Evolutionary conservation across 1,284 basidiomycete genomes (phyloP).

Genomic region (Melanopsichium pennsylvanicum): DNA sequence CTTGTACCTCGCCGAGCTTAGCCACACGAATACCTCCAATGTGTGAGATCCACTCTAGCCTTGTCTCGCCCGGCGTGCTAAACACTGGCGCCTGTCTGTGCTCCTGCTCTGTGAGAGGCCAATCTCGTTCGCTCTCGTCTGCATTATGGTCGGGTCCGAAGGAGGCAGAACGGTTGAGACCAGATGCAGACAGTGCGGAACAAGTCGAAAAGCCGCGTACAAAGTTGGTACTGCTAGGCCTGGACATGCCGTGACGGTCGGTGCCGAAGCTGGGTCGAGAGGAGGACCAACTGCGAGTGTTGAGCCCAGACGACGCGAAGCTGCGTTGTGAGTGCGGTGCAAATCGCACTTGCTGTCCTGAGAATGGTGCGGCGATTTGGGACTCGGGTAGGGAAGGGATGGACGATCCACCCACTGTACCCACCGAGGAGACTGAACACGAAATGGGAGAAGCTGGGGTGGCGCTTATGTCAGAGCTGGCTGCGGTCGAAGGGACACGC

Average conservation of each 20-base stretch:
- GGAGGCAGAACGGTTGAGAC: slow-evolving; percentile 19
- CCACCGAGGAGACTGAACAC: slow-evolving; percentile 19
- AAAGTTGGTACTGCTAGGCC: slow-evolving; percentile 26
- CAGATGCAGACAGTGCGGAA: slow-evolving; percentile 31
- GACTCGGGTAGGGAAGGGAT: slow-evolving; percentile 19
- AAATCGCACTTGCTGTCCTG: slow-evolving; percentile 23
- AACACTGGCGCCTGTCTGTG: slow-evolving; percentile 51
- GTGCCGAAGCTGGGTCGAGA: slow-evolving; percentile 5
- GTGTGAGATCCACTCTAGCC: slow-evolving; percentile 63
- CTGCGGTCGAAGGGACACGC: slow-evolving; percentile 15
- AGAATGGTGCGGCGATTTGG: slow-evolving; percentile 2
- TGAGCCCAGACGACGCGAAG: slow-evolving; percentile 12
- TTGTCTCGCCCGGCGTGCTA: slow-evolving; percentile 38
- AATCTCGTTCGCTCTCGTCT: slow-evolving; percentile 25
- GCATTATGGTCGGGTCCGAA: slow-evolving; percentile 6
- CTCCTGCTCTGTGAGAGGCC: slow-evolving; percentile 38
- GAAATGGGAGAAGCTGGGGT: slow-evolving; percentile 26
- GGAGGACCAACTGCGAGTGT: slow-evolving; percentile 22
- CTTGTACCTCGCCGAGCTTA: slow-evolving; percentile 31
- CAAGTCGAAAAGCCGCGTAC: slow-evolving; percentile 39
- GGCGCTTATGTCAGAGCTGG: slow-evolving; percentile 35
- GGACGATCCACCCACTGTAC: slow-evolving; percentile 19
- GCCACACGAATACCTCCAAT: slow-evolving; percentile 57
- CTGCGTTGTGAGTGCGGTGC: slow-evolving; percentile 10
- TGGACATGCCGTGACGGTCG: slow-evolving; percentile 17